Evolutionary conservation across 306 rosid genomes (phyloP).

Genomic region (Hippophae tibetana): DNA sequence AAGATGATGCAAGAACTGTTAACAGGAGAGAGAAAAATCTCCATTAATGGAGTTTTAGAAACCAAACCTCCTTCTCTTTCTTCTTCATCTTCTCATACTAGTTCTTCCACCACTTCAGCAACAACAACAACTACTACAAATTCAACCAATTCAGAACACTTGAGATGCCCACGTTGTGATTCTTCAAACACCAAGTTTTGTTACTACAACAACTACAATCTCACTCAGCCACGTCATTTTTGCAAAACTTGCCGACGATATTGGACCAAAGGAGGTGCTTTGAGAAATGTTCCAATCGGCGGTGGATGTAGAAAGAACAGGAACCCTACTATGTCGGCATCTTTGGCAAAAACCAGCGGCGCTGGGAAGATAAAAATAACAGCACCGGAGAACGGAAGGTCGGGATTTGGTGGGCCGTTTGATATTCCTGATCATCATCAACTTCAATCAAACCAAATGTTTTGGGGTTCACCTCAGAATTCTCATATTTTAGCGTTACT

Average conservation of each 20-base stretch:
- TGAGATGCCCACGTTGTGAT: slow-evolving; percentile 71
- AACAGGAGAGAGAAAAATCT: slow-evolving; percentile 49
- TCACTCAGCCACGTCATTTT: slow-evolving; percentile 97
- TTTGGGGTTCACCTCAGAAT: slow-evolving; percentile 89
- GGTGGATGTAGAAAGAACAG: slow-evolving; percentile 75
- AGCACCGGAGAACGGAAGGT: slow-evolving; percentile 45
- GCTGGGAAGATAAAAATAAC: slow-evolving; percentile 46
- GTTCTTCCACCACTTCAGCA: slow-evolving; percentile 4
- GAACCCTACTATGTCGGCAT: slow-evolving; percentile 20
- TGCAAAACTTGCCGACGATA: slow-evolving; percentile 98
- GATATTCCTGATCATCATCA: slow-evolving; percentile 23
- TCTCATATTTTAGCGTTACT: slow-evolving; percentile 57
- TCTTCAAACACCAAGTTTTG: slow-evolving; percentile 87
- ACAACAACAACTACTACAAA: slow-evolving; percentile 10
- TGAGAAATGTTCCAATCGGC: slow-evolving; percentile 62
- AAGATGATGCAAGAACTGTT: slow-evolving; percentile 93
- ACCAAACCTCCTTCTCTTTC: slow-evolving; percentile 31
- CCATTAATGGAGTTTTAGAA: slow-evolving; percentile 33
- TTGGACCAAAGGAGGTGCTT: slow-evolving; percentile 83
- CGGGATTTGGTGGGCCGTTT: slow-evolving; percentile 28
- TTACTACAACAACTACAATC: slow-evolving; percentile 87
- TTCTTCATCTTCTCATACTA: slow-evolving; percentile 23
- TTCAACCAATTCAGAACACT: slow-evolving; percentile 32
- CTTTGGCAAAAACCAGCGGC: slow-evolving; percentile 24
- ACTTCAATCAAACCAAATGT: slow-evolving; percentile 39